Percentiles rank a stretch among this genome's conserved stretches.
Evolutionary conservation across 495 filamentous ascomycete species (phyloP).

Genomic region (Annulohypoxylon moriforme): DNA sequence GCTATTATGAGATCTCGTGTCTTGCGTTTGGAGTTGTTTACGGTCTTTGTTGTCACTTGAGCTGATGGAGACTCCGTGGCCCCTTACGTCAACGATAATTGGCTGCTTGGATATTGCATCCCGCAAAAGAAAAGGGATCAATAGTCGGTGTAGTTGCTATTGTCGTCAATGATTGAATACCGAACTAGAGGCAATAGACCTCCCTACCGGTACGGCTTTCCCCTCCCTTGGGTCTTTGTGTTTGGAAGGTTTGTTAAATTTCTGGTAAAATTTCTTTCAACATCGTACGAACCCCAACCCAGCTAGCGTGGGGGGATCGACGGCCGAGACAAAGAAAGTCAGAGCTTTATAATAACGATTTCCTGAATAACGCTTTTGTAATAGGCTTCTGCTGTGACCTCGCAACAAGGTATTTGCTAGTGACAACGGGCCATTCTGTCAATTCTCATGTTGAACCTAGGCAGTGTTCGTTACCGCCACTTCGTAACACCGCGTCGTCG

Average conservation of each 20-base stretch:
- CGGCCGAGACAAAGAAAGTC: constrained; percentile 29
- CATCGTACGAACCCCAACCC: constrained; percentile 39
- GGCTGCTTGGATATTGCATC: constrained; percentile 25
- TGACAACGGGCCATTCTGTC: not conserved
- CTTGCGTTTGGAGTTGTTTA: constrained; percentile 26
- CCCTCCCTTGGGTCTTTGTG: not conserved
- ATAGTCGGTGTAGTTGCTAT: constrained; percentile 35
- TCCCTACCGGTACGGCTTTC: constrained; percentile 3
- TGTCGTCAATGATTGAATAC: not conserved
- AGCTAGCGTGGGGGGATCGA: constrained; percentile 35
- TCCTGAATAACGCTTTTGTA: not conserved
- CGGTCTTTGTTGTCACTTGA: constrained; percentile 39
- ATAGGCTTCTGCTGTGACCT: not conserved
- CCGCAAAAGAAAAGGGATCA: constrained; percentile 18
- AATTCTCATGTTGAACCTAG: not conserved
- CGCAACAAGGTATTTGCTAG: not conserved
- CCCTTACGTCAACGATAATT: constrained; percentile 34
- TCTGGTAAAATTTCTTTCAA: not conserved
- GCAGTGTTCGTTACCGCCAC: constrained; percentile 6
- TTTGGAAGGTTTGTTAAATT: not conserved
- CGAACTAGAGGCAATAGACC: constrained; percentile 28
- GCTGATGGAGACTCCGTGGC: constrained; percentile 23
- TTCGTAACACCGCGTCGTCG: constrained; percentile 16
- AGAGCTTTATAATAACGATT: constrained; percentile 8
- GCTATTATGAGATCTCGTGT: constrained; percentile 39